Evolutionary conservation across 768 basidiomycete species (phyloP).

Genomic region (Serendipita vermifera): DNA sequence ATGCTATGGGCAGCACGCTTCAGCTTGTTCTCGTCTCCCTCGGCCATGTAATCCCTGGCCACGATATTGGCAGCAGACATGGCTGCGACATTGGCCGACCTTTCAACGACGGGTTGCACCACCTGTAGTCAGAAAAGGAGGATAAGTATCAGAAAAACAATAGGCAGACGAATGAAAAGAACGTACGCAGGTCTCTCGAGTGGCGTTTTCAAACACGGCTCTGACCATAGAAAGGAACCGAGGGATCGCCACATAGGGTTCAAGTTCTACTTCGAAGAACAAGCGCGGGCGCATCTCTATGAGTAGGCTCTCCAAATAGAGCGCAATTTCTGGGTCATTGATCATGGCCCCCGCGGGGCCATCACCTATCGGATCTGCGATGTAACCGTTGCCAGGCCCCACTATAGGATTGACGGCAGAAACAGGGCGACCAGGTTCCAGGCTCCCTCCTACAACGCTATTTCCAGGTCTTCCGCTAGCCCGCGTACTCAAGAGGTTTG

Average conservation of each 20-base stretch:
- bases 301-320: constrained; percentile 74
- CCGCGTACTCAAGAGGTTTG: constrained; percentile 67
- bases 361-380: neutral
- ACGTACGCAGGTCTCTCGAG: constrained; percentile 60
- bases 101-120: constrained; percentile 91
- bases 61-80: constrained; percentile 95
- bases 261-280: constrained; percentile 62
- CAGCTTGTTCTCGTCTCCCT: constrained; percentile 79
- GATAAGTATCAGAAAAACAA: too few relatives aligned
- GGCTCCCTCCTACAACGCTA: too few relatives aligned
- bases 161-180: neutral
- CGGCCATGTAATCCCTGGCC: constrained; percentile 90
- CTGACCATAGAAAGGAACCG: constrained; percentile 84
- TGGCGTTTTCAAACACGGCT: constrained; percentile 82
- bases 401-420: neutral
- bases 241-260: constrained; percentile 61
- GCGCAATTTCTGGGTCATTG: constrained; percentile 31
- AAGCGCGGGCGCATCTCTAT: constrained; percentile 56
- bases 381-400: neutral
- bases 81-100: constrained; percentile 95
- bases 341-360: neutral
- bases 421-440: neutral
- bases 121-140: constrained; percentile 60
- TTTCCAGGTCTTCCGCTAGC: too few relatives aligned
- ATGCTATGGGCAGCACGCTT: constrained; percentile 87